Conservation (phyloP, 768 basidiomycete species). For the Lentinula detonsa region DNA sequence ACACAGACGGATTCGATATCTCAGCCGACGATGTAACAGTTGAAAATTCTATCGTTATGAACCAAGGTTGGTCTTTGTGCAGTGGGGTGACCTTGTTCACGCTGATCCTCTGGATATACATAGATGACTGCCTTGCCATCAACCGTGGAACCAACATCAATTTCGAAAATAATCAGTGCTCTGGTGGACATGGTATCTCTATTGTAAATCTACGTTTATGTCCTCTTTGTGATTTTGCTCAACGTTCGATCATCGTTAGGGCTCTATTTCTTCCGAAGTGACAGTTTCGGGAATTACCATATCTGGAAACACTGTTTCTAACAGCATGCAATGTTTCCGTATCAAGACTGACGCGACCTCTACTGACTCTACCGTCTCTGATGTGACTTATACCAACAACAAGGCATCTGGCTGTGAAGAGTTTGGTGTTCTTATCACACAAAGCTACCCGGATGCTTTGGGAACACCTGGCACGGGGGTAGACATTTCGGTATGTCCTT, state of each 20-base stretch:
- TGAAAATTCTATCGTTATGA: background rate
- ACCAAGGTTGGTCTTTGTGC: background rate
- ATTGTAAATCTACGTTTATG: background rate
- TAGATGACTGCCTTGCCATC: conserved; percentile 6
- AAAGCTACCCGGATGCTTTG: conserved; percentile 2
- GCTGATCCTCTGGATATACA: background rate
- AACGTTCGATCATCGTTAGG: background rate
- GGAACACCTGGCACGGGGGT: conserved; percentile 6
- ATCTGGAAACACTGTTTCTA: conserved; percentile 1
- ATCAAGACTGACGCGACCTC: conserved; percentile 5
- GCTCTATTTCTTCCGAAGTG: background rate
- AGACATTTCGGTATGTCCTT: background rate
- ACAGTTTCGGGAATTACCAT: conserved; percentile 1
- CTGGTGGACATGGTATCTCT: conserved; percentile 7
- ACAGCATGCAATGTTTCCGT: conserved; percentile 3
- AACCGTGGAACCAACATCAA: conserved; percentile 5
- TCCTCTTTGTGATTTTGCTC: background rate
- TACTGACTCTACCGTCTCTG: background rate
- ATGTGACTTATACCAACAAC: conserved; percentile 1
- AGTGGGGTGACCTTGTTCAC: background rate
- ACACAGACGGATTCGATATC: conserved; percentile 9
- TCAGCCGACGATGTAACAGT: conserved; percentile 20
- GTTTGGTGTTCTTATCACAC: conserved; percentile 3
- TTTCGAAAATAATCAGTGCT: conserved; percentile 4
- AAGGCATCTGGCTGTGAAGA: conserved; percentile 1